Base-by-base conservation (phyloP, 495 filamentous ascomycete species). In the Oidiodendron maius region DNA sequence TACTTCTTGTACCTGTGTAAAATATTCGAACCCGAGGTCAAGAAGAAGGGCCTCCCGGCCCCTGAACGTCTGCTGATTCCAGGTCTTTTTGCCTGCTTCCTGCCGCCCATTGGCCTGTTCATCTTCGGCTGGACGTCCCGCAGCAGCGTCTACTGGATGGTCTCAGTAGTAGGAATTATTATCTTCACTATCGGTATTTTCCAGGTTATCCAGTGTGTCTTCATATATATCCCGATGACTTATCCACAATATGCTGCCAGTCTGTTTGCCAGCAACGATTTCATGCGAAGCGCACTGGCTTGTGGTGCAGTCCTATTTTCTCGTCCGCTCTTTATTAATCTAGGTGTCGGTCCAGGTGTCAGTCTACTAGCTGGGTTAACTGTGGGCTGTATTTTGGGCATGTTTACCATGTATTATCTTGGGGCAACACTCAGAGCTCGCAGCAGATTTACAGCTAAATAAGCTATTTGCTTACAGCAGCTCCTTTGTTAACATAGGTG, bases 201-300 rank as follows among this genome's bases (percentile, higher is more conserved):
- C 50, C 38, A 64, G 40, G 57, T 67, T 18, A 74, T 82, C 64
- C 80, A 83, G 61, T 81, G 77, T 64, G 67, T 84, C 45, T 84
- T 86, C 61, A 59, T 83, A 16, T 83, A 84, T 60, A 67, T 86
- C 17, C 77, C 80, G 1, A 52, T 83, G 1, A 68, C 65, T 2
- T 84, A 84, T 55, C 80, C 80, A 16, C 69, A 74, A 53, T 84
- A 84, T 52, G 77, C 80, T 5, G 80, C 82, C 1, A 69, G 62
- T 39, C 56, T 84, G 46, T 82, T 84, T 50, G 80, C 81, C 1
- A 74, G 72, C 8, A 84, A 83, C 63, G 78, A 82, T 58, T 74
- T 79, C 60, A 70, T 74, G 45, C 66, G 78, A 40, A 70, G 64
- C 32, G 65, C 70, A 0, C 64, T 84, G 11, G 80, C 82, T 6